Evolutionary conservation across 164 flowering plant species (phyloP), one percentile per base, ranked within the genome.

Genomic region (Nymphaea thermarum): DNA sequence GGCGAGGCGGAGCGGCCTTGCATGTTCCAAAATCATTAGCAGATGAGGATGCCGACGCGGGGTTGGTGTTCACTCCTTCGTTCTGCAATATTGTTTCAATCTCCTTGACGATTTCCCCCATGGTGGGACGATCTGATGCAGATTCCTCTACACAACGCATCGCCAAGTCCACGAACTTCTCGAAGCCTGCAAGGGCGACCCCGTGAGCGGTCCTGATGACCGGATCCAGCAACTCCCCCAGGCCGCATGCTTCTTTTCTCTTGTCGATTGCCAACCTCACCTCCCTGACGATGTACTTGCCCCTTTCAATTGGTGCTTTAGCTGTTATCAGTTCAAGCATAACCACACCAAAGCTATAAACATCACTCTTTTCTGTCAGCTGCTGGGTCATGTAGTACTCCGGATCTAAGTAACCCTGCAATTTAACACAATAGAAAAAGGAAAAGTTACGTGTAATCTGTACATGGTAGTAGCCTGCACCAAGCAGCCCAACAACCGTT

Each of bases 341-440:
- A 0, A 93, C 97, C 42, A 93, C 91, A 14, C 98, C 98, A 68
- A 85, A 93, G 70, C 96, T 87, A 80, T 89, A 93, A 4, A 90
- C 96, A 43, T 90, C 98, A 43, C 96, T 90, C 73, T 88, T 93
- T 66, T 93, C 95, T 11, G 95, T 87, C 68, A 93, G 67, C 66
- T 90, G 96, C 69, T 90, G 95, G 14, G 89, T 93, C 93, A 87
- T 84, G 82, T 90, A 93, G 68, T 93, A 93, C 72, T 93, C 98
- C n/a, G 98, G 98, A 80, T 93, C 97, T 51, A 93, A 72, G 79
- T 93, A 93, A 59, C 98, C 98, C 98, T 93, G 85, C 79, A 73
- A 57, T 8, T 60, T 42, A 42, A 42, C 5, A 4, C 36, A 18
- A 0, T 4, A 66, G 36, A 41, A 59, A n/a, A 64, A 55, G 60